Conservation (phyloP, 495 filamentous ascomycete species). For the Lindgomyces ingoldianus region DNA sequence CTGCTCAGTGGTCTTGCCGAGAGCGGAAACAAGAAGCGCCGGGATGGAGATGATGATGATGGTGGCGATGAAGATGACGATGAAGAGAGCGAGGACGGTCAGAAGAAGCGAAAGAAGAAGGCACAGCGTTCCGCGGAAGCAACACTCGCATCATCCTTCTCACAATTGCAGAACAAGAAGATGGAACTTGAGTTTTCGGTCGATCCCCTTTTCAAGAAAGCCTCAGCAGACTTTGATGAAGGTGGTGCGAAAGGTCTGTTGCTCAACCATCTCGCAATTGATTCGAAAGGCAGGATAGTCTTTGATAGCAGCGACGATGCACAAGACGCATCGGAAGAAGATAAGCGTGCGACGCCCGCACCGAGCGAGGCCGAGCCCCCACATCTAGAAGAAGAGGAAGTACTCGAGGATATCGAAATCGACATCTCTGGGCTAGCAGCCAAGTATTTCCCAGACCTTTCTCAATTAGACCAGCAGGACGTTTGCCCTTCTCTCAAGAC, state of each 20-base stretch:
- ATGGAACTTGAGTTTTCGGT: slow-evolving; percentile 97
- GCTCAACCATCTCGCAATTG: slow-evolving; percentile 92
- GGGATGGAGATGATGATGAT: slow-evolving; percentile 58
- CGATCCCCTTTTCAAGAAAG: slow-evolving; percentile 97
- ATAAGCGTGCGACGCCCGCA: slow-evolving; percentile 34
- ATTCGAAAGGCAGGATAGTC: slow-evolving; percentile 86
- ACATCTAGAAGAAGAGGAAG: slow-evolving; percentile 47
- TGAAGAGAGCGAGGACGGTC: slow-evolving; percentile 74
- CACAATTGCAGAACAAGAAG: slow-evolving; percentile 89
- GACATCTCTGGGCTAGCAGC: slow-evolving; percentile 71
- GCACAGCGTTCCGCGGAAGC: slow-evolving; percentile 83
- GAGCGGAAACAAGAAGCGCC: slow-evolving; percentile 76
- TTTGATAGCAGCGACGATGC: slow-evolving; percentile 97
- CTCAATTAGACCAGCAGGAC: slow-evolving; percentile 76
- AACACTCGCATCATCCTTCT: slow-evolving; percentile 85
- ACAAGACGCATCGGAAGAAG: slow-evolving; percentile 57
- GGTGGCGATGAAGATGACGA: slow-evolving; percentile 69
- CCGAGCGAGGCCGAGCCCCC: slow-evolving; percentile 47
- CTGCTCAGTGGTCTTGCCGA: slow-evolving; percentile 93
- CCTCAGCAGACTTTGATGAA: slow-evolving; percentile 96
- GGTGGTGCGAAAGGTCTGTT: slow-evolving; percentile 94
- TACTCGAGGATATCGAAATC: slow-evolving; percentile 64
- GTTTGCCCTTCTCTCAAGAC: slow-evolving; percentile 93
- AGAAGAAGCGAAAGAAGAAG: slow-evolving; percentile 70
- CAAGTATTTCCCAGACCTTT: slow-evolving; percentile 86